Base-by-base conservation (phyloP, 1,139 yeast genomes). In the Candida albicans region DNA sequence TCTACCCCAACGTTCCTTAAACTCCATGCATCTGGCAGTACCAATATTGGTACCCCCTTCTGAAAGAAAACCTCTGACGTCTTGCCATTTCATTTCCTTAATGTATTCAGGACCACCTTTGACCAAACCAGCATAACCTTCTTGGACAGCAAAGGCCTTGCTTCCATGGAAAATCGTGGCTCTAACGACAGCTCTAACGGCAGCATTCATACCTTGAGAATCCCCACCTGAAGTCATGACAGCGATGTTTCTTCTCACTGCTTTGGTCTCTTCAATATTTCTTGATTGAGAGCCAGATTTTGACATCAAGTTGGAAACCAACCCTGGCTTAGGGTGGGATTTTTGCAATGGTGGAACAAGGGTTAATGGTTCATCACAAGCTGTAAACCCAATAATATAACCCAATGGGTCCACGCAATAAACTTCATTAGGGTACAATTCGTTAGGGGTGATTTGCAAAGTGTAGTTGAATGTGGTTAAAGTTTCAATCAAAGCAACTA, bases 191-290 rank as follows among this genome's bases (percentile, higher is more conserved):
- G 93, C 91, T 52, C 93, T 73, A 8, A 86, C 93, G 25, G 82
- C 84, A 6, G 93, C 88, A 59, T 84, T 84, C 95, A 86, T 86
- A 55, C 95, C 95, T 14, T 88, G 93, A 38, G 93, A 85, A 61
- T 86, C 95, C 58, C 95, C 95, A 51, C 95, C 95, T 1, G 91
- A 84, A 2, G 95, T 86, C 93, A 86, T 86, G 18, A 86, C 88
- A 1, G 87, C 95, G 46, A 86, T 83, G 60, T 84, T 84, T 41
- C 56, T 42, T 34, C 47, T 46, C 8, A 37, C 37, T 11, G 24
- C 29, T 7, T 37, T 34, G 7, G n/a, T 10, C 8, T 37, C 45
- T 14, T 35, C 50, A 25, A 48, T 52, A 5, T 43, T 45, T 9
- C 51, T 43, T 25, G 58, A 49, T 12, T 51, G 55, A 5, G 60